A percentile compares a stretch with the other conserved stretches of the same genome.
Evolutionary conservation across 208 protist species (phyloP).

Genomic region (Crithidia bombi): DNA sequence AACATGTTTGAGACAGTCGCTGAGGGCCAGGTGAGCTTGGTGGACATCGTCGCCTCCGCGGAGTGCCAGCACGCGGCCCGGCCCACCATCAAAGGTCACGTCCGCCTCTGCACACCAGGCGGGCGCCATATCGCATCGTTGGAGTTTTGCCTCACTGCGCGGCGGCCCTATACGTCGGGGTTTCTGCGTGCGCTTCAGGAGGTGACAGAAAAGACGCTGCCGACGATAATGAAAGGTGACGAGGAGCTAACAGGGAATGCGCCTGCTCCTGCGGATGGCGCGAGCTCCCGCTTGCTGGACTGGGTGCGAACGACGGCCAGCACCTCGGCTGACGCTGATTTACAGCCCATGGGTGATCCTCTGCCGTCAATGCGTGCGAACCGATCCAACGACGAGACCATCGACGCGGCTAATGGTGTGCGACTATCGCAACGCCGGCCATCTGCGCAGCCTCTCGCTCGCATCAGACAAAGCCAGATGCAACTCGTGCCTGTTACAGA

Average conservation of each 20-base stretch:
- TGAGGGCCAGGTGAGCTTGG: slow-evolving; percentile 72
- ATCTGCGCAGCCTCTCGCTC: no score
- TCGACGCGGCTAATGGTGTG: background rate
- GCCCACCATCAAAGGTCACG: slow-evolving; percentile 76
- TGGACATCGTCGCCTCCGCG: slow-evolving; percentile 58
- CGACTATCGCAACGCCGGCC: no score
- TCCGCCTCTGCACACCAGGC: slow-evolving; percentile 50
- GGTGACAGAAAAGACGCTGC: background rate
- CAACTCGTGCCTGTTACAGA: slow-evolving; percentile 28
- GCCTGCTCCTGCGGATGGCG: background rate
- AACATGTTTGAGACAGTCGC: slow-evolving; percentile 83
- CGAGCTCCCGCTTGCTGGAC: slow-evolving; percentile 15
- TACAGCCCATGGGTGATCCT: slow-evolving; percentile 4
- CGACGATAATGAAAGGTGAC: background rate
- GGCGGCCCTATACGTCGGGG: slow-evolving; percentile 63
- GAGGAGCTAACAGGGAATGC: background rate
- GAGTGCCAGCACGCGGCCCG: slow-evolving; percentile 42
- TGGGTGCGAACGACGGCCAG: slow-evolving; percentile 30
- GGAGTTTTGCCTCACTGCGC: slow-evolving; percentile 81
- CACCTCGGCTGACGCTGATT: slow-evolving; percentile 12
- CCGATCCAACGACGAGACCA: background rate
- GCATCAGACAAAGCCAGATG: slow-evolving; percentile 17
- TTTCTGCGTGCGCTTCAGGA: slow-evolving; percentile 67
- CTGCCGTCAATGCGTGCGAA: background rate
- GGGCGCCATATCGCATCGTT: slow-evolving; percentile 83